Conservation (phyloP, 1,139 yeast genomes). For the Suhomyces bolitotheri region DNA sequence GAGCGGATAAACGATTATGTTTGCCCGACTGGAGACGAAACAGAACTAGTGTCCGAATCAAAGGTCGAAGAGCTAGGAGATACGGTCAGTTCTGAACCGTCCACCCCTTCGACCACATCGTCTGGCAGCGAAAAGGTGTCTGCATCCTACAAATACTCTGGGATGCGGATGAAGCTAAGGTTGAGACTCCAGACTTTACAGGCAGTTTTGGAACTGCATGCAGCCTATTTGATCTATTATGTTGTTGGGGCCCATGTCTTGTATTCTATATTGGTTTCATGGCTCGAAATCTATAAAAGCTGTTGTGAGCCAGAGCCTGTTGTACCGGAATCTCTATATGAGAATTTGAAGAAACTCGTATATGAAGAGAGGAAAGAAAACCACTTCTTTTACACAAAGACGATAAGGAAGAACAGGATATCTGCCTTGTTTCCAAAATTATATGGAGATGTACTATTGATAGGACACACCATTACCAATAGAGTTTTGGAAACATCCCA, state of each 20-base stretch:
- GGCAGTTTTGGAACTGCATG: conserved; percentile 19
- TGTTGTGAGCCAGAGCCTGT: neutral
- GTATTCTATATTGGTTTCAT: conserved; percentile 1
- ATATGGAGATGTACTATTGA: too few relatives aligned
- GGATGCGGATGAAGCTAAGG: too few relatives aligned
- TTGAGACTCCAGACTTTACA: conserved; percentile 15
- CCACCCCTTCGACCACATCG: neutral
- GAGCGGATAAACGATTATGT: conserved; percentile 22
- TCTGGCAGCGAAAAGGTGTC: neutral
- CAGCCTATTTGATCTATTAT: conserved; percentile 23
- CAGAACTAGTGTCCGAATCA: too few relatives aligned
- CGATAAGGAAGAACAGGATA: conserved; percentile 8
- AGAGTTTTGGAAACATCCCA: too few relatives aligned
- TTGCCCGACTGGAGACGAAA: conserved; percentile 4
- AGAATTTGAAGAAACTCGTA: conserved; percentile 5
- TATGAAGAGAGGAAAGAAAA: conserved; percentile 15
- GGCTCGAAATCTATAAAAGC: too few relatives aligned
- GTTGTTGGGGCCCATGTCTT: neutral
- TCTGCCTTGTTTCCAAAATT: neutral
- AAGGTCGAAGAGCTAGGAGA: too few relatives aligned
- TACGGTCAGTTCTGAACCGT: neutral
- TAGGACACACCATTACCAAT: too few relatives aligned
- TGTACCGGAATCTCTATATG: neutral
- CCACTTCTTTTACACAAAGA: conserved; percentile 10
- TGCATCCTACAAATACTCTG: neutral